Conservation (phyloP, 2,329 filamentous ascomycete species). For the Ophiocordyceps robertsii region DNA sequence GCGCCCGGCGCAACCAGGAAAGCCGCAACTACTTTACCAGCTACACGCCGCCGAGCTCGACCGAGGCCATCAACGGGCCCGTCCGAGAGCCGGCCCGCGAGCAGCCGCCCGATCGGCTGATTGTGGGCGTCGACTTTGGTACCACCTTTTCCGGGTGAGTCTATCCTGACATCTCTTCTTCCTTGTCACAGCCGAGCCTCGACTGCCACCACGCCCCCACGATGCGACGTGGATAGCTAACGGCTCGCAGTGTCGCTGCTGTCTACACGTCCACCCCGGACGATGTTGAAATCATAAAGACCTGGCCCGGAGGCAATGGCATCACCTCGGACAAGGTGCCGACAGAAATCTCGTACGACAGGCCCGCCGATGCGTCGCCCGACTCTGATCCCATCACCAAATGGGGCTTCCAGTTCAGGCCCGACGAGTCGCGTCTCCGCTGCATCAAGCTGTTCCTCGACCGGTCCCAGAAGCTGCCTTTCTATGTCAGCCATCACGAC, state of each 20-base stretch:
- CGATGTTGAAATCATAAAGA: slow-evolving; percentile 73
- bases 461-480: slow-evolving; percentile 65
- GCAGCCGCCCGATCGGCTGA: slow-evolving; percentile 47
- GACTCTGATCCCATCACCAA: slow-evolving; percentile 39
- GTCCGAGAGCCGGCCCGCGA: slow-evolving; percentile 42
- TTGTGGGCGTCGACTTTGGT: slow-evolving; percentile 72
- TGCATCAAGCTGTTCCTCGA: slow-evolving; percentile 81
- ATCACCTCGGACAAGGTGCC: slow-evolving; percentile 84
- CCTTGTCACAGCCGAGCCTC: too few species aligned
- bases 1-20: slow-evolving; percentile 33
- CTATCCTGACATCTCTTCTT: too few species aligned
- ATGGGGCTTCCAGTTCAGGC: slow-evolving; percentile 77
- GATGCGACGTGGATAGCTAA: too few species aligned
- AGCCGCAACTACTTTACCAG: slow-evolving; percentile 39
- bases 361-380: slow-evolving; percentile 12
- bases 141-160: slow-evolving; percentile 70
- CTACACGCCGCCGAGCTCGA: slow-evolving; percentile 40
- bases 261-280: slow-evolving; percentile 66
- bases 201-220: too few species aligned
- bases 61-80: slow-evolving; percentile 50
- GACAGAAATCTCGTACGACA: slow-evolving; percentile 58
- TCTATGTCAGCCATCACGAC: slow-evolving; percentile 66
- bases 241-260: slow-evolving; percentile 41
- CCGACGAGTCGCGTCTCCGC: slow-evolving; percentile 60
- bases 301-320: slow-evolving; percentile 71